A percentile compares a stretch with the other conserved stretches of the same genome.
These are phyloP conservation scores for Colletotrichum cereale DNA, from an alignment of 2,329 filamentous ascomycete species.

Conservation along the genomic window DNA sequence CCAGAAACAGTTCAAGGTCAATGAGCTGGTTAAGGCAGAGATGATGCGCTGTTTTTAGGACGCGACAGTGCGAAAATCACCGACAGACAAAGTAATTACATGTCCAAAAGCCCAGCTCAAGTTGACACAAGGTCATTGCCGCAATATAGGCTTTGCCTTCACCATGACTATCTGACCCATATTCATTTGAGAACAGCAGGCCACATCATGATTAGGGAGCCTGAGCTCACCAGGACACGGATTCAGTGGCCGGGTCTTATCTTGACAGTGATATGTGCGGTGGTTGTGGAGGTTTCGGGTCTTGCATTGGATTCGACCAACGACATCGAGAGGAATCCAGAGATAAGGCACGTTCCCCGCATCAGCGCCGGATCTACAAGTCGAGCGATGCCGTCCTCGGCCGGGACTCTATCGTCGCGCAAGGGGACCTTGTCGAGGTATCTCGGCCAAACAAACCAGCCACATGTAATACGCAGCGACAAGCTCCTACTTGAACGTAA, in stretches of 20 bases:
- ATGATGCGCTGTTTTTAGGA: neutral
- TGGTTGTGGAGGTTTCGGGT: neutral
- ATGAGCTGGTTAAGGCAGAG: neutral
- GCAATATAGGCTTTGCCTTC: neutral
- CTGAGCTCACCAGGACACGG: neutral
- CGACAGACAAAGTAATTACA: neutral
- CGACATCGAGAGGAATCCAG: neutral
- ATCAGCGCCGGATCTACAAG: neutral
- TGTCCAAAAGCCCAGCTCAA: neutral
- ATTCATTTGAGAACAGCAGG: neutral
- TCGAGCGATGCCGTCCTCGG: neutral
- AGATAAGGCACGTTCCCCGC: constrained; percentile 9
- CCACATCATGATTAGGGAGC: neutral
- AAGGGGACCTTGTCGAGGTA: neutral
- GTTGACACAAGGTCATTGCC: neutral
- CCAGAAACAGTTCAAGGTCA: neutral
- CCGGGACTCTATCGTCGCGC: constrained; percentile 1
- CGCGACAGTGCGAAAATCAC: neutral
- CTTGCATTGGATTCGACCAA: neutral
- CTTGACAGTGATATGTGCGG: neutral
- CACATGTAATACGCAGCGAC: neutral
- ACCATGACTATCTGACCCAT: neutral
- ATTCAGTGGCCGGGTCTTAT: neutral
- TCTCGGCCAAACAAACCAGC: neutral
- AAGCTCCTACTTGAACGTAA: neutral